These are phyloP conservation scores for Solanum etuberosum DNA, from an alignment of 257 asterid species.

Conservation along the genomic window DNA sequence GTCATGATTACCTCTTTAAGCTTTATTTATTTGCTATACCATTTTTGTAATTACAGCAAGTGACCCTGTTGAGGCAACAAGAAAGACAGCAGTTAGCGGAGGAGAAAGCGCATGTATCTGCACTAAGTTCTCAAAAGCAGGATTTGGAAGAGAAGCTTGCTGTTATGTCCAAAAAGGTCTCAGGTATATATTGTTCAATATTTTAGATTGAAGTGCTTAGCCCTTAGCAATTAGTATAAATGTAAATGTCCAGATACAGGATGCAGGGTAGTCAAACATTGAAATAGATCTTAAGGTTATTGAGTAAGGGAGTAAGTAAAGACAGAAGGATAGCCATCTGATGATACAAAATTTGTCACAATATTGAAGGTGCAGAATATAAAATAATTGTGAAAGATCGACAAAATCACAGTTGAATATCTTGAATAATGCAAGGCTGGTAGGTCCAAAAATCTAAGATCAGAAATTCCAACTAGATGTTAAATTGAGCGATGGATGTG, in stretches of 20 bases:
- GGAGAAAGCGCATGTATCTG: constrained; percentile 58
- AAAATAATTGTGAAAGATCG: background rate
- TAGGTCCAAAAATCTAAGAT: background rate
- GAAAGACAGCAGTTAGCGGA: constrained; percentile 57
- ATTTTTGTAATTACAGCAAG: constrained; percentile 42
- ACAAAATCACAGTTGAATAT: background rate
- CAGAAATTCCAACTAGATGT: background rate
- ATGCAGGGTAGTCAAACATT: background rate
- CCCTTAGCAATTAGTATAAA: background rate
- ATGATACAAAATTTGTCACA: background rate
- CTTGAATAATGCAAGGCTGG: background rate
- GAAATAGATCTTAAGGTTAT: background rate
- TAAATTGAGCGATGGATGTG: background rate
- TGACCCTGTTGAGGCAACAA: constrained; percentile 61
- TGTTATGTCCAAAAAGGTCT: constrained; percentile 33
- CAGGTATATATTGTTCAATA: constrained; percentile 31
- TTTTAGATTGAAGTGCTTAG: background rate
- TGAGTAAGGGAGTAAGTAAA: background rate
- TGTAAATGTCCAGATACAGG: background rate
- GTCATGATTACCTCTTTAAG: background rate
- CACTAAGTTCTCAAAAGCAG: constrained; percentile 58
- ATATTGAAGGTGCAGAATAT: background rate
- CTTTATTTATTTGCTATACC: constrained; percentile 1
- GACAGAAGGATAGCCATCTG: background rate
- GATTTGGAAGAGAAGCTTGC: constrained; percentile 82